These are phyloP conservation scores for Exophiala phaeomuriformis DNA, from an alignment of 2,329 filamentous ascomycete species.

Conservation along the genomic window DNA sequence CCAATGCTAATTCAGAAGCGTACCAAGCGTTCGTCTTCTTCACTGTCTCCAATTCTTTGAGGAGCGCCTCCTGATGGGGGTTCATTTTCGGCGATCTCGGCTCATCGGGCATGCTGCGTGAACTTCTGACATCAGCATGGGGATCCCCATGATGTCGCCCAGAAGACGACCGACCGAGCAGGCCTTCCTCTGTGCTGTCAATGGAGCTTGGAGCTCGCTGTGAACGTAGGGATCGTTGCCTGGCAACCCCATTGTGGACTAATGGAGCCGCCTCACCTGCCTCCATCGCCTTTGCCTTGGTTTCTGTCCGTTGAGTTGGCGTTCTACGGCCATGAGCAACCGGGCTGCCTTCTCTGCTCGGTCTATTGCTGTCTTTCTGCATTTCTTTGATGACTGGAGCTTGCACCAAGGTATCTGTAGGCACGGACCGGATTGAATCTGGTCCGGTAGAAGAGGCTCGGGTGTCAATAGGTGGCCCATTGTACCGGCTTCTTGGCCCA, in stretches of 20 bases:
- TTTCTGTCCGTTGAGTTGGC: conserved; percentile 47
- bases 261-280: conserved; percentile 41
- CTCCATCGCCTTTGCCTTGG: conserved; percentile 42
- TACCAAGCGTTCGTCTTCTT: conserved; percentile 94
- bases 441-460: conserved; percentile 19
- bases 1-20: conserved; percentile 85
- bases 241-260: conserved; percentile 35
- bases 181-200: conserved; percentile 59
- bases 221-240: conserved; percentile 50
- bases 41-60: conserved; percentile 78
- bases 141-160: conserved; percentile 29
- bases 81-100: conserved; percentile 41
- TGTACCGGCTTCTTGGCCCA: conserved; percentile 30
- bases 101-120: conserved; percentile 37
- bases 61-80: conserved; percentile 53
- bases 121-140: conserved; percentile 38
- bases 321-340: conserved; percentile 56
- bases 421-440: conserved; percentile 15
- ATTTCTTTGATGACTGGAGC: conserved; percentile 20
- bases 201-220: conserved; percentile 57
- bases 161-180: conserved; percentile 35
- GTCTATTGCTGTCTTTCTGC: conserved; percentile 22
- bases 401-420: conserved; percentile 15
- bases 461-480: conserved; percentile 39
- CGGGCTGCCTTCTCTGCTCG: conserved; percentile 43